Conservation (phyloP, 2,329 filamentous ascomycete species). For the Diaporthe ampelina region DNA sequence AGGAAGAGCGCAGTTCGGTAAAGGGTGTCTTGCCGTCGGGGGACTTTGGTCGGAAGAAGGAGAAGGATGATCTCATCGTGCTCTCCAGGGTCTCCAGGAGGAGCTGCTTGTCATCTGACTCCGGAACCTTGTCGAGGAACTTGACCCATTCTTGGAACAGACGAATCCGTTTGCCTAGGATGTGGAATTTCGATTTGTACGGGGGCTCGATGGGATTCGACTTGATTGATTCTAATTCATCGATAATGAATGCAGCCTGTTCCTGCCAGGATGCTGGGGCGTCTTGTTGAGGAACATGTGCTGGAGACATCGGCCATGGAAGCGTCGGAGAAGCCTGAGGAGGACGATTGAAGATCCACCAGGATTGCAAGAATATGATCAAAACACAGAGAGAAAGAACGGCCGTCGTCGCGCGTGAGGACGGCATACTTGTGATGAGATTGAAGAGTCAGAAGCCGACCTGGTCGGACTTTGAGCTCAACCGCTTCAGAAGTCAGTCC, state of each 20-base stretch:
- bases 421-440: neutral
- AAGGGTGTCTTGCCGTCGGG: conserved; percentile 52
- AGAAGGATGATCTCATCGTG: conserved; percentile 50
- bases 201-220: neutral
- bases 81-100: neutral
- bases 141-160: neutral
- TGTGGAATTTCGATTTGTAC: neutral
- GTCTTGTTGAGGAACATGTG: neutral
- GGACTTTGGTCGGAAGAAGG: conserved; percentile 52
- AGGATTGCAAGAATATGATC: neutral
- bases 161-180: neutral
- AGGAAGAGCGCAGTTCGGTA: conserved; percentile 54
- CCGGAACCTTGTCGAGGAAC: neutral
- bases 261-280: neutral
- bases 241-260: neutral
- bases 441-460: neutral
- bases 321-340: too few species aligned
- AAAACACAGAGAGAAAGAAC: neutral
- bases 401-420: neutral
- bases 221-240: neutral
- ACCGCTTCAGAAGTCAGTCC: too few species aligned
- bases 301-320: neutral
- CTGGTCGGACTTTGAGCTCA: neutral
- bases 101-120: neutral
- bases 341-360: too few species aligned